Conservation (phyloP, 1,284 basidiomycete genomes). For the Exsudoporus floridanus region DNA sequence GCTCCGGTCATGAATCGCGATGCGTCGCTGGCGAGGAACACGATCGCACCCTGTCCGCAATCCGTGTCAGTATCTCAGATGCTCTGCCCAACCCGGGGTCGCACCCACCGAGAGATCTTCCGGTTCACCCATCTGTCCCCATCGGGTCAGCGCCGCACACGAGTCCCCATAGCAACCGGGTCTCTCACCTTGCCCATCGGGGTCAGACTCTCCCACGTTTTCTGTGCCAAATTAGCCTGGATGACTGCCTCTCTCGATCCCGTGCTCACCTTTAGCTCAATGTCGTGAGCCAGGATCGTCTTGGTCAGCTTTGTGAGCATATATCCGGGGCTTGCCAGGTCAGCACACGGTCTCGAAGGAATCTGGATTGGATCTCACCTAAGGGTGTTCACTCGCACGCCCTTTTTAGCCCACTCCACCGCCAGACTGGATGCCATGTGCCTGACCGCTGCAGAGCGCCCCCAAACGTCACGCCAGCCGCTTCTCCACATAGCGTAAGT, state of each 20-base stretch:
- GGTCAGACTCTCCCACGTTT: constrained; percentile 87
- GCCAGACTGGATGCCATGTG: constrained; percentile 86
- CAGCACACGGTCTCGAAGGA: background rate
- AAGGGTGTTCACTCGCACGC: constrained; percentile 79
- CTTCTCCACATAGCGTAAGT: background rate
- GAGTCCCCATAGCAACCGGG: background rate
- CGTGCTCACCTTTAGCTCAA: constrained; percentile 62
- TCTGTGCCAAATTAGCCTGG: constrained; percentile 41
- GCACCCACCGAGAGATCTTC: constrained; percentile 67
- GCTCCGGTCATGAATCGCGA: constrained; percentile 84
- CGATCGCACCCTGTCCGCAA: constrained; percentile 69
- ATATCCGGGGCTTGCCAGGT: constrained; percentile 70
- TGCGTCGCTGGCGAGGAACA: constrained; percentile 84
- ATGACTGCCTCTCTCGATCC: background rate
- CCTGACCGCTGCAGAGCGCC: constrained; percentile 60
- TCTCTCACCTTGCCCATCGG: constrained; percentile 78
- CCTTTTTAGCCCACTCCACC: constrained; percentile 87
- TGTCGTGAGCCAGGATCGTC: constrained; percentile 72
- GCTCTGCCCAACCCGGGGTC: background rate
- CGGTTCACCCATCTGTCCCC: constrained; percentile 69
- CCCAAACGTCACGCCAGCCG: constrained; percentile 8
- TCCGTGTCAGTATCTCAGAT: constrained; percentile 9
- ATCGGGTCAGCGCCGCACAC: constrained; percentile 8
- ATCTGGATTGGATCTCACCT: constrained; percentile 44
- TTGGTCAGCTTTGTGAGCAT: constrained; percentile 87